These are phyloP conservation scores for Dichotomocladium elegans DNA, from an alignment of 371 early-diverging fungal species.

Conservation along the genomic window DNA sequence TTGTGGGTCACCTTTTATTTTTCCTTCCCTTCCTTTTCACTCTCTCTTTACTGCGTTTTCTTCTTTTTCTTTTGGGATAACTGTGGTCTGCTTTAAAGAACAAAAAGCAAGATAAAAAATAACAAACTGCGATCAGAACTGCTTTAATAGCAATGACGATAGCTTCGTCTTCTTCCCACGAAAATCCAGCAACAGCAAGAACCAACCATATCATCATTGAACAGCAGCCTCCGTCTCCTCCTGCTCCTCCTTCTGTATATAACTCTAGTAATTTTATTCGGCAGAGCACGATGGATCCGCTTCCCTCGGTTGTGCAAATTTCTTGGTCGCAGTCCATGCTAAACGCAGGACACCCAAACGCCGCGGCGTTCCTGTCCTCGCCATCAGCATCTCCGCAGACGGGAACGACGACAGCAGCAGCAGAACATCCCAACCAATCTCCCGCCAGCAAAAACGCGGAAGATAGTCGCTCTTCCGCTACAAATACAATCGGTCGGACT, in stretches of 20 bases:
- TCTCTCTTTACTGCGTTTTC: not conserved
- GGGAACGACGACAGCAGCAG: not conserved
- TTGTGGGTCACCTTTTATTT: too few species aligned
- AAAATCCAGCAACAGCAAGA: not conserved
- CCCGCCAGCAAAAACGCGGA: too few species aligned
- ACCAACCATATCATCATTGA: not conserved
- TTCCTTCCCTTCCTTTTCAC: not conserved
- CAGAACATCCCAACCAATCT: too few species aligned
- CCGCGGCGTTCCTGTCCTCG: constrained; percentile 1
- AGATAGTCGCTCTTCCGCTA: too few species aligned
- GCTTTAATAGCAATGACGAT: constrained; percentile 7
- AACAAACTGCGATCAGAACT: not conserved
- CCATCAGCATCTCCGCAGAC: not conserved
- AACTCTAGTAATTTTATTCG: not conserved
- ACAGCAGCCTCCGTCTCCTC: not conserved
- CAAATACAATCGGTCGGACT: too few species aligned
- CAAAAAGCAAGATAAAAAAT: not conserved
- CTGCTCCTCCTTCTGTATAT: not conserved
- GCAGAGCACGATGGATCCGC: not conserved
- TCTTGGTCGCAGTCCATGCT: constrained; percentile 6
- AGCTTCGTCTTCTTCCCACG: constrained; percentile 2
- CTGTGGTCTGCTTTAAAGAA: too few species aligned
- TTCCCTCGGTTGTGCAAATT: constrained; percentile 1
- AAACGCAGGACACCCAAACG: not conserved
- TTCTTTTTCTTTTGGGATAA: not conserved